Percentiles rank a stretch among this genome's conserved stretches.
These are phyloP conservation scores for Breynia disticha DNA, from an alignment of 441 rosid genomes.

Conservation along the genomic window DNA sequence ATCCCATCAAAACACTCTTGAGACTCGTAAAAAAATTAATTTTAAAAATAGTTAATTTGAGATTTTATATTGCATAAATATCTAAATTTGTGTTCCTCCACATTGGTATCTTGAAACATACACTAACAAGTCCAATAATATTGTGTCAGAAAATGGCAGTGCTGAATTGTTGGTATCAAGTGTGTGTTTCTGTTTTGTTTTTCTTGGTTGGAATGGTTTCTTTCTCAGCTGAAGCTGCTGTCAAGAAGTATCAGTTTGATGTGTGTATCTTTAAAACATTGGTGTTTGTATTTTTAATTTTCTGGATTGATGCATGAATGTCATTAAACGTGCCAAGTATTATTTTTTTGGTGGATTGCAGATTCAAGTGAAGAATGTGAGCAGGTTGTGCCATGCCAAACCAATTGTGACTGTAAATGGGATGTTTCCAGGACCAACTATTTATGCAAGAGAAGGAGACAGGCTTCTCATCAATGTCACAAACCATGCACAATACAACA, in stretches of 20 bases:
- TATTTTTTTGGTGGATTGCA: constrained; percentile 10
- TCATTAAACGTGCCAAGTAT: too few species aligned
- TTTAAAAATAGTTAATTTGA: too few species aligned
- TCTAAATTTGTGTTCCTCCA: not conserved
- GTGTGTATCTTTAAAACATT: constrained; percentile 17
- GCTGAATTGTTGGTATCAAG: constrained; percentile 12
- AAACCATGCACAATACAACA: constrained; percentile 42
- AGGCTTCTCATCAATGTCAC: constrained; percentile 35
- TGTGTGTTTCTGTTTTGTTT: constrained; percentile 20
- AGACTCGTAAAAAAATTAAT: constrained; percentile 8
- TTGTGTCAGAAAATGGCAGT: not conserved
- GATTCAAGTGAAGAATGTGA: constrained; percentile 42
- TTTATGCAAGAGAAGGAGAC: constrained; percentile 42
- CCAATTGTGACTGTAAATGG: constrained; percentile 46
- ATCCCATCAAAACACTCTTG: too few species aligned
- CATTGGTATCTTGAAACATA: constrained; percentile 2
- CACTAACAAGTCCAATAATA: constrained; percentile 9
- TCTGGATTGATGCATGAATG: too few species aligned
- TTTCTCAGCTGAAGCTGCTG: constrained; percentile 28
- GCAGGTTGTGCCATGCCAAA: constrained; percentile 45
- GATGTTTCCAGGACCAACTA: constrained; percentile 46
- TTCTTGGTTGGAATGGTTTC: constrained; percentile 25
- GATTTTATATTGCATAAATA: too few species aligned
- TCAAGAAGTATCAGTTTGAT: constrained; percentile 43
- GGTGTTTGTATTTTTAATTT: too few species aligned